Percentiles rank a stretch among this genome's conserved stretches.
phyloP scores from a whole-genome alignment of 2,329 filamentous ascomycete species.

The Hypocrella siamensis region DNA sequence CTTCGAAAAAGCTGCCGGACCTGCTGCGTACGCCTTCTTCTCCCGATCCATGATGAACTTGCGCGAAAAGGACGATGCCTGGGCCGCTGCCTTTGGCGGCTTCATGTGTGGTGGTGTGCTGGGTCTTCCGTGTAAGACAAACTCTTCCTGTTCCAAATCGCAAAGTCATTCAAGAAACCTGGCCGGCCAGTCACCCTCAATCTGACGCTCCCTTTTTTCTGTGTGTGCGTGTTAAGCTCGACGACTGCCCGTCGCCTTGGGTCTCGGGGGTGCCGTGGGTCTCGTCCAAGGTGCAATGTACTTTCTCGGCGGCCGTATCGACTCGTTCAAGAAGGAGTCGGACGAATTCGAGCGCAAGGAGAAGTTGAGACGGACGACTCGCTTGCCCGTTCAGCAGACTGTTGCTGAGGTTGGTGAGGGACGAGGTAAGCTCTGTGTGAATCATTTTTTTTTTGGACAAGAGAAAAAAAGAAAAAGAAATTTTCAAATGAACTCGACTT shows the following conservation, averaged over 20 bases:
- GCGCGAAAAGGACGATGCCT: conserved; percentile 66
- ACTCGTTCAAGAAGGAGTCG: conserved; percentile 36
- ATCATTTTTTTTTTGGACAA: too few species aligned
- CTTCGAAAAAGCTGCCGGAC: conserved; percentile 39
- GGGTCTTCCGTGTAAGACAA: conserved; percentile 52
- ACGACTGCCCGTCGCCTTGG: conserved; percentile 54
- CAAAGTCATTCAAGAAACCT: too few species aligned
- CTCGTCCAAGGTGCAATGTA: conserved; percentile 47
- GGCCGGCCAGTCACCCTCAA: too few species aligned
- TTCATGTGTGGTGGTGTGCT: conserved; percentile 60
- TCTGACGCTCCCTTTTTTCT: too few species aligned
- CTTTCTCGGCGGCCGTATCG: conserved; percentile 48
- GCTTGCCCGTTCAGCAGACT: conserved; percentile 64
- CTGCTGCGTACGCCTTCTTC: conserved; percentile 64
- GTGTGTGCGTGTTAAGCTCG: too few species aligned
- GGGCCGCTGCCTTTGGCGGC: conserved; percentile 60
- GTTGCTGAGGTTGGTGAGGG: conserved; percentile 73
- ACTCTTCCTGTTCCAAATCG: background rate
- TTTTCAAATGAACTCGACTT: too few species aligned
- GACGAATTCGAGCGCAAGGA: conserved; percentile 66
- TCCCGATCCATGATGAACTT: conserved; percentile 68
- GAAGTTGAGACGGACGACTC: conserved; percentile 54
- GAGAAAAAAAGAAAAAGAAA: too few species aligned
- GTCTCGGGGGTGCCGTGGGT: conserved; percentile 44
- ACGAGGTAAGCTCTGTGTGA: conserved; percentile 61